Evolutionary conservation across 2,329 filamentous ascomycete species (phyloP).

Genomic region (Neurospora sp.): DNA sequence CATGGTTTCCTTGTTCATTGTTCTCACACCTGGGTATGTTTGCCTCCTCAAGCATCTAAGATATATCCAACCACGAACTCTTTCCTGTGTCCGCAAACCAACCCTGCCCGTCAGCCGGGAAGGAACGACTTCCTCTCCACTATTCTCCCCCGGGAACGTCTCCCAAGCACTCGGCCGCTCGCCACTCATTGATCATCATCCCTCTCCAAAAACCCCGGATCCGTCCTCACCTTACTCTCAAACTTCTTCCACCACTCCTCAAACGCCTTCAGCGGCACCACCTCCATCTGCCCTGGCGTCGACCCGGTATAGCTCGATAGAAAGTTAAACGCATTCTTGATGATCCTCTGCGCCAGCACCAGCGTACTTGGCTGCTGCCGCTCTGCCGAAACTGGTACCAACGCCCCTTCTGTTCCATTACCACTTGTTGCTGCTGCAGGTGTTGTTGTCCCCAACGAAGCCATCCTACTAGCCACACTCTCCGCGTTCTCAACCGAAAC

Average conservation of each 20-base stretch:
- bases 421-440: conserved; percentile 10
- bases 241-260: conserved; percentile 98
- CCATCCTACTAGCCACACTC: conserved; percentile 59
- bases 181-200: conserved; percentile 11
- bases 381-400: conserved; percentile 10
- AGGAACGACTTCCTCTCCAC: too few relatives aligned
- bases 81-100: background rate
- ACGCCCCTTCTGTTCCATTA: conserved; percentile 16
- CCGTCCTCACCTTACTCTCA: conserved; percentile 71
- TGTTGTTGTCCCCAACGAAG: conserved; percentile 40
- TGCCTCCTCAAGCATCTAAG: background rate
- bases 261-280: conserved; percentile 89
- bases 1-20: background rate
- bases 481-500: conserved; percentile 70
- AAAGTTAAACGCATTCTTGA: conserved; percentile 96
- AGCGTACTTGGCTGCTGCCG: conserved; percentile 51
- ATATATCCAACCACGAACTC: background rate
- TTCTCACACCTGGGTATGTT: background rate
- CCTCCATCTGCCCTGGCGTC: conserved; percentile 55
- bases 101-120: too few relatives aligned
- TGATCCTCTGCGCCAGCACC: conserved; percentile 81
- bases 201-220: conserved; percentile 82
- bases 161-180: too few relatives aligned
- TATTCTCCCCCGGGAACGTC: too few relatives aligned
- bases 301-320: conserved; percentile 70